A percentile compares a stretch with the other conserved stretches of the same genome.
phyloP scores from a whole-genome alignment of 148 eudicot genomes.

The Mesembryanthemum crystallinum region DNA sequence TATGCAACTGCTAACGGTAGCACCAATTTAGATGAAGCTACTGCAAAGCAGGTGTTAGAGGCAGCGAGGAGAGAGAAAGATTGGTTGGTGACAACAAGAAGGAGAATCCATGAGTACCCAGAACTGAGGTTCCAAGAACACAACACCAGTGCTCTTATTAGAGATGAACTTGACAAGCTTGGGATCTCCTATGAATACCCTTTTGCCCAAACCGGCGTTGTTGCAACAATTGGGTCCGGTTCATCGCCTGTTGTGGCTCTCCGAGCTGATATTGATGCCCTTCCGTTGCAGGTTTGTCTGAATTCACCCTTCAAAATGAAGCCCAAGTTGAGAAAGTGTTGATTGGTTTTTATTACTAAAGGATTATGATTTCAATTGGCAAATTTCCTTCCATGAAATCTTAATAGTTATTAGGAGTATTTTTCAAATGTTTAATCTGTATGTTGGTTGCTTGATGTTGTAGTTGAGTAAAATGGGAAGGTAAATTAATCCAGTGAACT shows the following conservation, averaged over 20 bases:
- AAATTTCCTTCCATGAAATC: too few relatives aligned
- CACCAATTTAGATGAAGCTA: conserved; percentile 31
- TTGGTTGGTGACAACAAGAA: conserved; percentile 67
- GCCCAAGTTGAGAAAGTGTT: neutral
- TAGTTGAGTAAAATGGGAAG: neutral
- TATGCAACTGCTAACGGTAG: neutral
- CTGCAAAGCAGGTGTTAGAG: conserved; percentile 40
- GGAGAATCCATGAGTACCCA: conserved; percentile 80
- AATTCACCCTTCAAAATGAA: neutral
- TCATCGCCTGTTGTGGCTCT: conserved; percentile 68
- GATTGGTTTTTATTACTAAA: neutral
- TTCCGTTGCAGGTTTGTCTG: conserved; percentile 59
- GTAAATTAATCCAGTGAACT: neutral
- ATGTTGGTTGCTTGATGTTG: neutral
- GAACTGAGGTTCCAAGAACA: conserved; percentile 70
- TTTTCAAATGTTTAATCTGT: too few relatives aligned
- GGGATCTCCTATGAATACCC: conserved; percentile 72
- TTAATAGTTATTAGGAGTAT: too few relatives aligned
- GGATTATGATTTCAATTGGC: neutral
- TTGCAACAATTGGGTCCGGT: conserved; percentile 70
- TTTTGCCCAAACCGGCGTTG: conserved; percentile 76
- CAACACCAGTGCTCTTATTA: conserved; percentile 72
- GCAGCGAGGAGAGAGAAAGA: conserved; percentile 48
- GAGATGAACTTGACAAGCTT: conserved; percentile 63
- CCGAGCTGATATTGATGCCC: conserved; percentile 93